phyloP scores from a whole-genome alignment of 148 eudicot genomes.

The Rheum nobile region DNA sequence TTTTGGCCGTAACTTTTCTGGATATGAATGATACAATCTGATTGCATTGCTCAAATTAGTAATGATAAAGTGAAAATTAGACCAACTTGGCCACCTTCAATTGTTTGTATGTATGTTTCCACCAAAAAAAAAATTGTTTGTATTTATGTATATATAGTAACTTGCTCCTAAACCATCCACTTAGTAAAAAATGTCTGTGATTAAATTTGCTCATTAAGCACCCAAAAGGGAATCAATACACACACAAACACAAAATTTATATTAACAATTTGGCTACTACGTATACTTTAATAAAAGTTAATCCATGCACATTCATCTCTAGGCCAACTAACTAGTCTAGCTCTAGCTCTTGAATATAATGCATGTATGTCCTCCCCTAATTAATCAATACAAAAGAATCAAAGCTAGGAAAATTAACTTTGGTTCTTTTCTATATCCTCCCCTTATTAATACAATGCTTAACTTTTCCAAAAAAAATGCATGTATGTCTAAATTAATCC shows the following conservation, averaged over 20 bases:
- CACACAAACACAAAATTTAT: neutral
- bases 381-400: no score
- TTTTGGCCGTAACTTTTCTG: neutral
- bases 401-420: no score
- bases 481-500: no score
- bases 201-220: neutral
- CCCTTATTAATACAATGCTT: no score
- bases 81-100: neutral
- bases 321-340: neutral
- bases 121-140: no score
- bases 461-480: no score
- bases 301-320: neutral
- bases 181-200: neutral
- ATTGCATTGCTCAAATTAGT: slow-evolving; percentile 1
- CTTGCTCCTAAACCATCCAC: slow-evolving; percentile 1
- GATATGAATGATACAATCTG: neutral
- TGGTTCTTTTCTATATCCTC: no score
- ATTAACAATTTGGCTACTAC: neutral
- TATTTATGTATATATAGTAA: neutral
- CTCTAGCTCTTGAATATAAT: neutral
- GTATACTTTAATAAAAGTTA: neutral
- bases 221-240: neutral
- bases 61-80: neutral
- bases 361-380: no score
- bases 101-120: no score